Conservation (phyloP, 805 yeast species). For the Barnettozyma salicaria region DNA sequence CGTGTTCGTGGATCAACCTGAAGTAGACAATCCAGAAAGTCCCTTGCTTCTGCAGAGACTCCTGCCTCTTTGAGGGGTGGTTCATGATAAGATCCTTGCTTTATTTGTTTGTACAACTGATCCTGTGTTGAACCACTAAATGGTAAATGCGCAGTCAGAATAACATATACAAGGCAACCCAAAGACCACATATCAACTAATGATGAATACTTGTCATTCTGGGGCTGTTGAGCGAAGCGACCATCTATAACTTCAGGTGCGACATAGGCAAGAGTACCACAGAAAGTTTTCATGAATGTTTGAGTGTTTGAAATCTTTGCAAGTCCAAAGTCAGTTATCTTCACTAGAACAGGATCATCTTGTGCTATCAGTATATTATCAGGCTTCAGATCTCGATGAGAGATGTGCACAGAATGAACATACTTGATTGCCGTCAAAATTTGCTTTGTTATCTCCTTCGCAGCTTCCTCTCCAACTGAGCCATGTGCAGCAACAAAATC, state of each 20-base stretch:
- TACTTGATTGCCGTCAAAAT: slow-evolving; percentile 77
- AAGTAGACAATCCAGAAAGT: slow-evolving; percentile 63
- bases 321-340: slow-evolving; percentile 92
- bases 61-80: slow-evolving; percentile 62
- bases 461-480: slow-evolving; percentile 84
- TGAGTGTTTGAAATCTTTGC: slow-evolving; percentile 86
- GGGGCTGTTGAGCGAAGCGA: slow-evolving; percentile 25
- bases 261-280: slow-evolving; percentile 94
- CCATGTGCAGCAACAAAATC: slow-evolving; percentile 94
- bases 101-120: slow-evolving; percentile 70
- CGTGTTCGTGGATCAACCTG: slow-evolving; percentile 73
- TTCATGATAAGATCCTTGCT: slow-evolving; percentile 72
- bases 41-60: slow-evolving; percentile 62
- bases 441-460: slow-evolving; percentile 80
- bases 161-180: slow-evolving; percentile 90
- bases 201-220: slow-evolving; percentile 55
- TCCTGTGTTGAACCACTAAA: slow-evolving; percentile 92
- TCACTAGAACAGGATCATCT: slow-evolving; percentile 87
- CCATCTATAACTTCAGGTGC: slow-evolving; percentile 85
- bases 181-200: slow-evolving; percentile 97
- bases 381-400: slow-evolving; percentile 96
- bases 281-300: slow-evolving; percentile 88
- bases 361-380: slow-evolving; percentile 88
- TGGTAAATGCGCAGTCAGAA: slow-evolving; percentile 89
- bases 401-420: slow-evolving; percentile 83